Conservation (phyloP, 257 asterid species). For the Capsicum baccatum region DNA sequence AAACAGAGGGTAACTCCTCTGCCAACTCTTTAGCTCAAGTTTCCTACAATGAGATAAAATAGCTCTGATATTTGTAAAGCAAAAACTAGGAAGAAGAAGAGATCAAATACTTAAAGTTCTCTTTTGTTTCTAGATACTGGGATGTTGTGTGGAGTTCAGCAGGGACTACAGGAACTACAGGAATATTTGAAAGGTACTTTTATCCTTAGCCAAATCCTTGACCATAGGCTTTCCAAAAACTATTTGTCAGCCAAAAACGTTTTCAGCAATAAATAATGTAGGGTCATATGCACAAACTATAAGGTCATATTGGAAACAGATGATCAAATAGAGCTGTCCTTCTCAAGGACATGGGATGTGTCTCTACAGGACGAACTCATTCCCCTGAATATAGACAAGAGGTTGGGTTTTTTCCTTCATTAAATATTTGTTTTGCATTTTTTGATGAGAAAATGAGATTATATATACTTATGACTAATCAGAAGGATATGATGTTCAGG, state of each 20-base stretch:
- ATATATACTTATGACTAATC: conserved; percentile 20
- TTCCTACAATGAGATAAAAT: neutral
- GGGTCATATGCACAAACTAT: conserved; percentile 70
- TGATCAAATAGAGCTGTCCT: conserved; percentile 76
- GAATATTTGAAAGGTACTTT: conserved; percentile 57
- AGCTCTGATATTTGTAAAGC: neutral
- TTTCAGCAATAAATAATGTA: conserved; percentile 25
- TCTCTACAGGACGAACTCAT: conserved; percentile 65
- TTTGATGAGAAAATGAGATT: neutral
- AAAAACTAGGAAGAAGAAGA: too few relatives aligned
- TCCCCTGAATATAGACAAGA: conserved; percentile 70
- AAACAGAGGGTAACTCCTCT: conserved; percentile 67
- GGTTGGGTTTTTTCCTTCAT: conserved; percentile 40
- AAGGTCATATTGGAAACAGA: conserved; percentile 62
- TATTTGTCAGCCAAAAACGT: too few relatives aligned
- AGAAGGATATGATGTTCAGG: conserved; percentile 46
- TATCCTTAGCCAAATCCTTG: too few relatives aligned
- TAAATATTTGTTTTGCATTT: neutral
- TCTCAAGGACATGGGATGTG: conserved; percentile 80
- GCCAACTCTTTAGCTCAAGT: neutral
- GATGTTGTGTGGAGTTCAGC: conserved; percentile 63
- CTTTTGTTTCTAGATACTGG: conserved; percentile 51
- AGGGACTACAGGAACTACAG: conserved; percentile 50
- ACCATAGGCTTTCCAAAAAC: too few relatives aligned
- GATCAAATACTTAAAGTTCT: neutral